Conservation (phyloP, 2,329 filamentous ascomycete genomes). For the Fusarium secorum region DNA sequence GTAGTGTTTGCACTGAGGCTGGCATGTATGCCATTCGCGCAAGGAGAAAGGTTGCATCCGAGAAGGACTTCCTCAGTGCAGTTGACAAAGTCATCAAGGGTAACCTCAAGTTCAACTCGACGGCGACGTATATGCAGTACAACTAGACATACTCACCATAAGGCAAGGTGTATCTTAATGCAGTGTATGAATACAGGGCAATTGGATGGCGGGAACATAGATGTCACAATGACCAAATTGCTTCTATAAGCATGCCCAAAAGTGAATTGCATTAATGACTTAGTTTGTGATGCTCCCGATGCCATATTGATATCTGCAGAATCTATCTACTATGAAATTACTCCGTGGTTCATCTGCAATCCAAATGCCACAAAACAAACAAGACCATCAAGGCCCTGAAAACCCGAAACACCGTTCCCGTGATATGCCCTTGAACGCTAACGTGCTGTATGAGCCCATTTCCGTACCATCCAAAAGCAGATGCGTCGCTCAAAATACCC, state of each 20-base stretch:
- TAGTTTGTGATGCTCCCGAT: neutral
- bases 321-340: constrained; percentile 28
- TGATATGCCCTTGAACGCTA: constrained; percentile 20
- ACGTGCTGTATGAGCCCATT: constrained; percentile 2
- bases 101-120: constrained; percentile 99
- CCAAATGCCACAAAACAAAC: constrained; percentile 11
- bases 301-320: constrained; percentile 21
- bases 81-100: constrained; percentile 99
- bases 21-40: constrained; percentile 98
- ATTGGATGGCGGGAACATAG: constrained; percentile 38
- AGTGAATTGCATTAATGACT: neutral
- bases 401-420: constrained; percentile 34
- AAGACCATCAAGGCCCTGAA: constrained; percentile 2
- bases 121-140: constrained; percentile 98
- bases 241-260: neutral
- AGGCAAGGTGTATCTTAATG: constrained; percentile 40
- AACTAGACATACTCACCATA: constrained; percentile 68
- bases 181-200: constrained; percentile 48
- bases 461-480: constrained; percentile 3
- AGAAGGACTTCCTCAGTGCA: constrained; percentile 97
- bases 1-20: constrained; percentile 96
- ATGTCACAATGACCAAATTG: constrained; percentile 38
- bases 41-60: constrained; percentile 94
- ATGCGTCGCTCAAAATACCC: neutral
- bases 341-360: constrained; percentile 2